A percentile compares a stretch with the other conserved stretches of the same genome.
Evolutionary conservation across 164 flowering plant genomes (phyloP).

Genomic region (Piper longum): DNA sequence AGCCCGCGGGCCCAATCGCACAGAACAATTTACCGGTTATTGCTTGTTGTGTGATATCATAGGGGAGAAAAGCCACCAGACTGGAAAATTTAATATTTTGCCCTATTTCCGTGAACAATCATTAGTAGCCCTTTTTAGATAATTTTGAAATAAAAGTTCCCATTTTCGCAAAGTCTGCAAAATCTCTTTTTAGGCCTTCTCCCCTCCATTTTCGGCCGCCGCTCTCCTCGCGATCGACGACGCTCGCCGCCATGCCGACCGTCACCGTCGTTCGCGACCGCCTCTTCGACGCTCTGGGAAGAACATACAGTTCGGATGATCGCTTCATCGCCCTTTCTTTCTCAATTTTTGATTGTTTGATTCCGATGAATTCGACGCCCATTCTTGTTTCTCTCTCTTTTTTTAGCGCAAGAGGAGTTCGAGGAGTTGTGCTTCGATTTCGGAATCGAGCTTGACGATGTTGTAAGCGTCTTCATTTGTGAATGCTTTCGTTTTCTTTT

Average conservation of each 20-base stretch:
- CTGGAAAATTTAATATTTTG: too few relatives aligned
- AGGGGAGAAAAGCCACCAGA: too few relatives aligned
- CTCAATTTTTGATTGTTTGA: background rate
- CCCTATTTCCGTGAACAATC: too few relatives aligned
- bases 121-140: too few relatives aligned
- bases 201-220: too few relatives aligned
- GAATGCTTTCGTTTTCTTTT: background rate
- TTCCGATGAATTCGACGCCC: background rate
- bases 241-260: conserved; percentile 55
- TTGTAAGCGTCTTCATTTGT: conserved; percentile 30
- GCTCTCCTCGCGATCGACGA: background rate
- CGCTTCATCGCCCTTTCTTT: background rate
- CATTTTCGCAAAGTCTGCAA: too few relatives aligned
- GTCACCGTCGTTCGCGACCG: conserved; percentile 78
- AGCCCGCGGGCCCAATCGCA: too few relatives aligned
- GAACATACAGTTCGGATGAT: conserved; percentile 38
- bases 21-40: too few relatives aligned
- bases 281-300: conserved; percentile 60
- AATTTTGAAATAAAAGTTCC: too few relatives aligned
- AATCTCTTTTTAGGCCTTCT: too few relatives aligned
- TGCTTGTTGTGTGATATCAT: too few relatives aligned
- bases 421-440: conserved; percentile 73
- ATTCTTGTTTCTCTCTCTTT: background rate
- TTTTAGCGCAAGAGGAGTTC: conserved; percentile 73
- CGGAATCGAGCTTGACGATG: conserved; percentile 95